phyloP scores from a whole-genome alignment of 148 eudicot genomes.

The Gaultheria prostrata region DNA sequence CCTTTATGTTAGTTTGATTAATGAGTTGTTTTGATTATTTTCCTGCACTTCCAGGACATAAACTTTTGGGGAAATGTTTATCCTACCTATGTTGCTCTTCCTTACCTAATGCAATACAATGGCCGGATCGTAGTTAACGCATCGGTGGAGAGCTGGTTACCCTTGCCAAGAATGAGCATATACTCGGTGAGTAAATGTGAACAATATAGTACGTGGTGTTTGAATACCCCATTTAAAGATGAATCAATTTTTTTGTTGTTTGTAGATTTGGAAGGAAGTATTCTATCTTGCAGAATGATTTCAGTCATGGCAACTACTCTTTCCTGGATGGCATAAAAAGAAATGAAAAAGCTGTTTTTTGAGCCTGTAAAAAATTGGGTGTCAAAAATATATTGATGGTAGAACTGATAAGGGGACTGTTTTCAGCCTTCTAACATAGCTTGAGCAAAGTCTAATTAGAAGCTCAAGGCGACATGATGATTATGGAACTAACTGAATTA shows the following conservation, averaged over 20 bases:
- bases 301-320: background rate
- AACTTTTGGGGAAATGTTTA: slow-evolving; percentile 97
- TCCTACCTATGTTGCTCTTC: slow-evolving; percentile 86
- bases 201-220: background rate
- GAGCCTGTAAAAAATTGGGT: background rate
- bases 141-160: slow-evolving; percentile 90
- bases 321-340: background rate
- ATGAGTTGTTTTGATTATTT: background rate
- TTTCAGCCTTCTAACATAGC: background rate
- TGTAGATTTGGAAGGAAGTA: background rate
- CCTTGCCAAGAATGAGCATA: slow-evolving; percentile 90
- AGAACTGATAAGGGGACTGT: background rate
- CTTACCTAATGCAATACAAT: slow-evolving; percentile 53
- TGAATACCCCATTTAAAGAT: background rate
- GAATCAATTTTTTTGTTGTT: background rate
- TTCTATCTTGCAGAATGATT: background rate
- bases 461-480: background rate
- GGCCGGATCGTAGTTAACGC: slow-evolving; percentile 85
- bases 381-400: background rate
- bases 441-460: background rate
- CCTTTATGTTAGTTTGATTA: background rate
- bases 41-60: slow-evolving; percentile 51
- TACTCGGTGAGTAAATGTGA: slow-evolving; percentile 63
- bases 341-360: background rate
- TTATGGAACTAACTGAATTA: background rate